A percentile compares a stretch with the other conserved stretches of the same genome.
These are phyloP conservation scores for Fusarium udum DNA, from an alignment of 2,329 filamentous ascomycete species.

Conservation along the genomic window DNA sequence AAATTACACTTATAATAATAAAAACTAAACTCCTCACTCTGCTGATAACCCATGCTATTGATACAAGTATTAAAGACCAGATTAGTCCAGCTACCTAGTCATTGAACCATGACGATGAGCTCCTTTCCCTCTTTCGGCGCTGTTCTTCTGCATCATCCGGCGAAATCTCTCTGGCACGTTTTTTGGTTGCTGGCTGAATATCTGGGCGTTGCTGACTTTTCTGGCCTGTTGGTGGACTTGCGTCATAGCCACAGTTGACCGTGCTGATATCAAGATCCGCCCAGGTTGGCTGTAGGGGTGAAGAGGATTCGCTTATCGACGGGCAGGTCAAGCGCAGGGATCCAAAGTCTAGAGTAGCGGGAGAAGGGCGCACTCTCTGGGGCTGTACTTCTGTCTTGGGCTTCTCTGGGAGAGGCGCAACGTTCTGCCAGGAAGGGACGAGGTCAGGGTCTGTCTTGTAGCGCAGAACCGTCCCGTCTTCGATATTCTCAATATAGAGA, in stretches of 20 bases:
- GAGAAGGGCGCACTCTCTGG: too few species aligned
- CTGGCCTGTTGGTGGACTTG: not conserved
- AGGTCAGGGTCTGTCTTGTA: not conserved
- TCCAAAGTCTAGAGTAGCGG: not conserved
- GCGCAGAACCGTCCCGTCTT: not conserved
- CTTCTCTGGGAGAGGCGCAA: not conserved
- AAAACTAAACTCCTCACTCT: not conserved
- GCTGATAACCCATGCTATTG: not conserved
- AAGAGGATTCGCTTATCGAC: not conserved
- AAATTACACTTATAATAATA: not conserved
- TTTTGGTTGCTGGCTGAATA: not conserved
- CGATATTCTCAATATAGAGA: not conserved
- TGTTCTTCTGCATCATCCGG: not conserved
- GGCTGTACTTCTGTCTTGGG: not conserved
- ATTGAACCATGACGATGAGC: not conserved
- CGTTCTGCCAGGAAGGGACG: not conserved
- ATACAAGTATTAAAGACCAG: not conserved
- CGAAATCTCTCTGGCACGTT: not conserved
- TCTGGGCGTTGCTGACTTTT: not conserved
- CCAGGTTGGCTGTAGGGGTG: not conserved
- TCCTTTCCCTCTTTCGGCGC: not conserved
- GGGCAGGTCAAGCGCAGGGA: not conserved
- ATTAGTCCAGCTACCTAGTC: not conserved
- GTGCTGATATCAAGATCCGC: not conserved
- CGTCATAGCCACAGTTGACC: not conserved